Conservation (phyloP, 2,329 filamentous ascomycete species). For the Penicillium oxalicum region DNA sequence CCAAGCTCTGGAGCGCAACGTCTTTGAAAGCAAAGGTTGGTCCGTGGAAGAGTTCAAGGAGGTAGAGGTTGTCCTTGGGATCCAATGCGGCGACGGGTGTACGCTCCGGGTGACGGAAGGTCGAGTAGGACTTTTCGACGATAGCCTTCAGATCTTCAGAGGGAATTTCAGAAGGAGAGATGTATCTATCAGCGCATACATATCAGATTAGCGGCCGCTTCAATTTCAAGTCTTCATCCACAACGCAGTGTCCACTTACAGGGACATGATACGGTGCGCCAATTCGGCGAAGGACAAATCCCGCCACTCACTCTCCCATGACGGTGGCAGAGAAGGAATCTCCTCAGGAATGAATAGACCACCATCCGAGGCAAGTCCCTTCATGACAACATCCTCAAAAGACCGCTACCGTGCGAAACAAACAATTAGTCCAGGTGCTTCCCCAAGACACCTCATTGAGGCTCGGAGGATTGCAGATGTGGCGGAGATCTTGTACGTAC, state of each 20-base stretch:
- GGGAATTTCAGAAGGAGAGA: constrained; percentile 77
- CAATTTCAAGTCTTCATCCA: background rate
- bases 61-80: constrained; percentile 63
- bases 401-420: constrained; percentile 47
- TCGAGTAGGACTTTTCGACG: constrained; percentile 78
- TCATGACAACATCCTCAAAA: constrained; percentile 86
- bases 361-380: constrained; percentile 78
- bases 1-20: constrained; percentile 84
- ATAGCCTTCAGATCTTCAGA: constrained; percentile 72
- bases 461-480: background rate
- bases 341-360: constrained; percentile 80
- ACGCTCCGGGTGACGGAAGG: constrained; percentile 73
- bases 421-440: too few species aligned
- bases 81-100: constrained; percentile 76
- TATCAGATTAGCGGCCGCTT: background rate
- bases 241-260: constrained; percentile 31
- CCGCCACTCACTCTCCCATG: constrained; percentile 23
- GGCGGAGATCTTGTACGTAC: constrained; percentile 13
- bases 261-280: constrained; percentile 71
- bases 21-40: constrained; percentile 96
- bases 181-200: constrained; percentile 52
- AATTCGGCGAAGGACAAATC: constrained; percentile 38
- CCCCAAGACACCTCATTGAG: background rate
- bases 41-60: constrained; percentile 93
- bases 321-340: constrained; percentile 19